These are phyloP conservation scores for Mortierella sp. DNA, from an alignment of 371 early-diverging fungal genomes.

Conservation along the genomic window DNA sequence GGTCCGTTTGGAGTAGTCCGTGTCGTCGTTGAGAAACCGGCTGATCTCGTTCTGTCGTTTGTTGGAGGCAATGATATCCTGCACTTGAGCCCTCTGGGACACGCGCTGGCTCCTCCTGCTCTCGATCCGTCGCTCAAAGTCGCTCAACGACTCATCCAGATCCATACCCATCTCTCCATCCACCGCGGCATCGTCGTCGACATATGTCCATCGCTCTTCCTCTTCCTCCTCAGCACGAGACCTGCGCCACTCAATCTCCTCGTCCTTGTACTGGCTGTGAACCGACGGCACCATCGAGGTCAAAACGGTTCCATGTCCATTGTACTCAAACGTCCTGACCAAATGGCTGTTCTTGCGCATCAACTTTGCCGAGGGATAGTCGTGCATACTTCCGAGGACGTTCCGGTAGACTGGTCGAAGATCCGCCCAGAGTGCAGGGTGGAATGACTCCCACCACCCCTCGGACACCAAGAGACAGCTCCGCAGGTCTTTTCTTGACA, in stretches of 20 bases:
- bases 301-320: slow-evolving; percentile 37
- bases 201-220: slow-evolving; percentile 26
- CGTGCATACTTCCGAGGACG: slow-evolving; percentile 26
- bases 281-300: slow-evolving; percentile 26
- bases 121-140: slow-evolving; percentile 34
- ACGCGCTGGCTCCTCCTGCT: slow-evolving; percentile 2
- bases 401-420: slow-evolving; percentile 41
- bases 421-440: slow-evolving; percentile 26
- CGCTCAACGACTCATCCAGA: slow-evolving; percentile 21
- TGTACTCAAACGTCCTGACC: slow-evolving; percentile 44
- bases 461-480: slow-evolving; percentile 32
- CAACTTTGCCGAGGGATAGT: slow-evolving; percentile 21
- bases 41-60: slow-evolving; percentile 26
- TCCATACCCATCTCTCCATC: slow-evolving; percentile 7
- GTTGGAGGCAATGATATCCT: slow-evolving; percentile 18
- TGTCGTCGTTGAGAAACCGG: slow-evolving; percentile 33
- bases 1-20: slow-evolving; percentile 19
- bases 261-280: slow-evolving; percentile 10
- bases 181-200: slow-evolving; percentile 23
- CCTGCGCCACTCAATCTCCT: slow-evolving; percentile 13
- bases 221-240: slow-evolving; percentile 12
- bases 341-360: slow-evolving; percentile 37
- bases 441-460: slow-evolving; percentile 39
- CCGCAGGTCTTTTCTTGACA: slow-evolving; percentile 24
- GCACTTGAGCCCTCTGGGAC: neutral